Percentiles rank a stretch among this genome's conserved stretches.
Conservation (phyloP, 805 yeast species). For the Pichia nanzhaoensis region DNA sequence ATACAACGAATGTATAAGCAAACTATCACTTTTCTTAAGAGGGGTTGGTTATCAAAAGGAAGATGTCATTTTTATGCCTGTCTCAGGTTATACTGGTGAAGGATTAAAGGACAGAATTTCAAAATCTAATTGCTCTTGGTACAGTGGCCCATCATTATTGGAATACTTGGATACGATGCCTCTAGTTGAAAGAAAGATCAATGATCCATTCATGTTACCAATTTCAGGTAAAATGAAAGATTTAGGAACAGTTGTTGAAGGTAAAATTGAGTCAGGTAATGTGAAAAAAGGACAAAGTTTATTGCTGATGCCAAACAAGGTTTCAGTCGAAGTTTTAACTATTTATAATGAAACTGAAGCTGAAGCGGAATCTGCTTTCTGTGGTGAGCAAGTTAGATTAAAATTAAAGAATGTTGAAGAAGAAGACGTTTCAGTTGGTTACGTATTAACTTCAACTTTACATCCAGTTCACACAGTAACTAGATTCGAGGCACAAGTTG, state of each 20-base stretch:
- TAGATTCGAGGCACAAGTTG: constrained; percentile 90
- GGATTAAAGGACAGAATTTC: constrained; percentile 85
- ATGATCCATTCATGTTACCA: constrained; percentile 97
- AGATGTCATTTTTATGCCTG: constrained; percentile 91
- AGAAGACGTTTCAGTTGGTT: constrained; percentile 90
- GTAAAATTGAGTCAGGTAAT: constrained; percentile 95
- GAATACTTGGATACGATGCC: constrained; percentile 84
- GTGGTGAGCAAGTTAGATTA: constrained; percentile 97
- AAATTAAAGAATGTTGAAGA: constrained; percentile 94
- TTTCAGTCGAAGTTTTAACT: constrained; percentile 73
- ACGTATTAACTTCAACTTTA: constrained; percentile 78
- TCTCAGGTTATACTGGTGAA: constrained; percentile 96
- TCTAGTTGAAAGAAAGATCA: constrained; percentile 75
- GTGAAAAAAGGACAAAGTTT: constrained; percentile 71
- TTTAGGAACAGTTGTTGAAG: constrained; percentile 95
- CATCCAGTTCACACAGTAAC: constrained; percentile 90
- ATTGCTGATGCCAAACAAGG: constrained; percentile 88
- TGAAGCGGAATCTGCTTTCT: constrained; percentile 81
- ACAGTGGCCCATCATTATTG: constrained; percentile 83
- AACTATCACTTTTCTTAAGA: constrained; percentile 69
- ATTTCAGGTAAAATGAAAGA: constrained; percentile 92
- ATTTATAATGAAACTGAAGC: constrained; percentile 93
- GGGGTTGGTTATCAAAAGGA: constrained; percentile 88
- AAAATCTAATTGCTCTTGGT: constrained; percentile 80
- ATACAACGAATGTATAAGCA: constrained; percentile 89